Percentiles rank a stretch among this genome's conserved stretches.
Evolutionary conservation across 2,329 filamentous ascomycete species (phyloP).

Genomic region (Lachnellula subtilissima): DNA sequence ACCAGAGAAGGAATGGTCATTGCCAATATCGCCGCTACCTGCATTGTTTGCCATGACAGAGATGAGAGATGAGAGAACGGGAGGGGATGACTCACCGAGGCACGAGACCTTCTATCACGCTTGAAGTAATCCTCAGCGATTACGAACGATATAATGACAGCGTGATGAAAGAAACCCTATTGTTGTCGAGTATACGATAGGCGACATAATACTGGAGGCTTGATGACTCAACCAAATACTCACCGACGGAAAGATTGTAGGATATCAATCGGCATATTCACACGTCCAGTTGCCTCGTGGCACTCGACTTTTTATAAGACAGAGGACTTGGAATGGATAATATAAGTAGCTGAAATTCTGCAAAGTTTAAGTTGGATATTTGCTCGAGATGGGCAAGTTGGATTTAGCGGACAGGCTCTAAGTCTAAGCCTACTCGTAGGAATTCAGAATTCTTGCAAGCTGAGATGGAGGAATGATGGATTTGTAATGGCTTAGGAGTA

Average conservation of each 20-base stretch:
- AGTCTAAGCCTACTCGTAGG: no score
- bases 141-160: background rate
- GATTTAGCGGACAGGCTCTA: background rate
- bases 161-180: background rate
- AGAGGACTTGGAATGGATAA: background rate
- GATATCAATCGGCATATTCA: background rate
- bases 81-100: constrained; percentile 9
- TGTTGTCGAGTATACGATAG: background rate
- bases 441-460: no score
- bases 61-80: constrained; percentile 19
- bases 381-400: background rate
- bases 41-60: constrained; percentile 22
- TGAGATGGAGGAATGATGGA: no score
- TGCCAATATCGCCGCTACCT: constrained; percentile 21
- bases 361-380: background rate
- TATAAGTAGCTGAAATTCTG: background rate
- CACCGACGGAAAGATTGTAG: background rate
- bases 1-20: constrained; percentile 16
- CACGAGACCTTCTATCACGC: constrained; percentile 28
- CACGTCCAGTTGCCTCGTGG: background rate
- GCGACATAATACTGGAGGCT: background rate
- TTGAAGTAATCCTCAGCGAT: constrained; percentile 11
- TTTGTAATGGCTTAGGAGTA: no score
- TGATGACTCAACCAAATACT: background rate
- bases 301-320: background rate